Conservation (phyloP, 2,329 filamentous ascomycete species). For the Phialophora verrucosa region DNA sequence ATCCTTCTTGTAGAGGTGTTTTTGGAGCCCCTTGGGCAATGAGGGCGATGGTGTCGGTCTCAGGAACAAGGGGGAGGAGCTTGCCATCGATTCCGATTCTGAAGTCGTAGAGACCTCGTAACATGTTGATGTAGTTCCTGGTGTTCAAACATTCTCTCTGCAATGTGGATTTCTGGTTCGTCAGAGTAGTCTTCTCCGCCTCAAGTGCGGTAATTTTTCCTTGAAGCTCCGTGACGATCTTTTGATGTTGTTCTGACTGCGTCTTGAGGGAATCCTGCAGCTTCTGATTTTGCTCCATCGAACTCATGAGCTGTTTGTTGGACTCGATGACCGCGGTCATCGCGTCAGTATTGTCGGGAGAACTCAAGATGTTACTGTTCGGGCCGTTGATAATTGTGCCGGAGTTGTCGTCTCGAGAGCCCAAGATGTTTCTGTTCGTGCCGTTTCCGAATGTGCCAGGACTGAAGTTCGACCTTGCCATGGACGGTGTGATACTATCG, state of each 20-base stretch:
- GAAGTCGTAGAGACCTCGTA: constrained; percentile 18
- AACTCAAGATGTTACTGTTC: not conserved
- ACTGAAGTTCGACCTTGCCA: not conserved
- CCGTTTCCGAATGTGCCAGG: not conserved
- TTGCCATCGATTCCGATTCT: constrained; percentile 8
- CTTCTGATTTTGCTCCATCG: constrained; percentile 10
- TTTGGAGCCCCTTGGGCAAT: not conserved
- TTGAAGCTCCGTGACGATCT: not conserved
- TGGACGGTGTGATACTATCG: not conserved
- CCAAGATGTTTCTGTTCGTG: not conserved
- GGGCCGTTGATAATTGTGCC: no score
- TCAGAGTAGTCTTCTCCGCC: not conserved
- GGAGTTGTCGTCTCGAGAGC: not conserved
- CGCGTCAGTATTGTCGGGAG: not conserved
- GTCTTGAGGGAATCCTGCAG: not conserved
- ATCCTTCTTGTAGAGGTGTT: not conserved
- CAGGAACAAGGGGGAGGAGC: constrained; percentile 20
- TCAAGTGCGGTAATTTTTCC: not conserved
- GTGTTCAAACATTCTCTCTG: not conserved
- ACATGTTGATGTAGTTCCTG: constrained; percentile 12
- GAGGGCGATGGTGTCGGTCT: constrained; percentile 1
- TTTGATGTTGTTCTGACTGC: not conserved
- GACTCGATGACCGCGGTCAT: not conserved
- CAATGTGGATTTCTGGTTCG: not conserved
- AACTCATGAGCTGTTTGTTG: not conserved